Conservation (phyloP, 192 early-diverging fungal species). For the Fimicolochytrium jonesii region DNA sequence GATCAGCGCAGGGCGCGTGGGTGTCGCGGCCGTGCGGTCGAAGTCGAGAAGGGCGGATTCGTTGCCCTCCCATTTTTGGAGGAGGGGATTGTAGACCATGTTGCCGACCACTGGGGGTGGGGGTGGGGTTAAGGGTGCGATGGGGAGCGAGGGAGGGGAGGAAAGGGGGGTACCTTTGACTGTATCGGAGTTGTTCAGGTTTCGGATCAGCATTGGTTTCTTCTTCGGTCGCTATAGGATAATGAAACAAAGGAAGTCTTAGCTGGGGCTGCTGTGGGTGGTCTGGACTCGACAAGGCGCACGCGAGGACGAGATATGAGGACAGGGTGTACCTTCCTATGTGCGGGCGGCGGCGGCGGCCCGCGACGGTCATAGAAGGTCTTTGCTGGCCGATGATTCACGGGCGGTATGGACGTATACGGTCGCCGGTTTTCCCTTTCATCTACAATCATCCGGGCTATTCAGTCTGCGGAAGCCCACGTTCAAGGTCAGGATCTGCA, state of each 20-base stretch:
- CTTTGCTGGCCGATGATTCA: constrained; percentile 3
- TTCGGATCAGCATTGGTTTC: constrained; percentile 41
- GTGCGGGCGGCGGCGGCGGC: background rate
- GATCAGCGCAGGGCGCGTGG: constrained; percentile 30
- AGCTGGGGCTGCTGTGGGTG: background rate
- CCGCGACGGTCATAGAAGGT: constrained; percentile 2
- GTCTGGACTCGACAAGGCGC: background rate
- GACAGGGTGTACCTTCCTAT: background rate
- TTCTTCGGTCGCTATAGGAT: constrained; percentile 8
- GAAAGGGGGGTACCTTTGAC: constrained; percentile 31
- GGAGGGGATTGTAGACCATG: constrained; percentile 47
- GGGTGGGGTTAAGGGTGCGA: too few species aligned
- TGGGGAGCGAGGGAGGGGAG: too few species aligned
- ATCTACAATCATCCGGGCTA: too few species aligned
- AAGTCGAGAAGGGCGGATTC: constrained; percentile 41
- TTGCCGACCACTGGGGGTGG: constrained; percentile 32
- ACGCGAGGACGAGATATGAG: too few species aligned
- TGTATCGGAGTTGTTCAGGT: constrained; percentile 28
- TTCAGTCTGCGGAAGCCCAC: too few species aligned
- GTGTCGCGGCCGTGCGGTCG: constrained; percentile 20
- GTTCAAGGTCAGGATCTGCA: too few species aligned
- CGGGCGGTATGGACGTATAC: background rate
- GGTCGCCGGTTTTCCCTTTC: constrained; percentile 11
- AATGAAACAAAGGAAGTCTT: background rate
- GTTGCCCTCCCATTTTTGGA: constrained; percentile 51